A percentile compares a stretch with the other conserved stretches of the same genome.
phyloP scores from a whole-genome alignment of 2,329 filamentous ascomycete genomes.

The Ascochyta koolunga region DNA sequence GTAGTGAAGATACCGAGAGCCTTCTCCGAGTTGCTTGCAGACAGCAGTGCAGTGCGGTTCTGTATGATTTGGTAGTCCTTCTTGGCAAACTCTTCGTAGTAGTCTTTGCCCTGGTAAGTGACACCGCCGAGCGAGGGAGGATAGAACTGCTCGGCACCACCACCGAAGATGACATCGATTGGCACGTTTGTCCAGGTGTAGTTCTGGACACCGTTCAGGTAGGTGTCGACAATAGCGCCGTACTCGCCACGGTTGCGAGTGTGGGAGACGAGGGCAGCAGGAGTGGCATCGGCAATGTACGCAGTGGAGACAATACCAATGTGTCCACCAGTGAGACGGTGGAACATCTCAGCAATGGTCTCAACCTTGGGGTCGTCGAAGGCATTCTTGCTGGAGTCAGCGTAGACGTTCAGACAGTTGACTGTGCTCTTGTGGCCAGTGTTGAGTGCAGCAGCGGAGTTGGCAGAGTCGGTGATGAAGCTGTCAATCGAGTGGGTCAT shows the following conservation, averaged over 20 bases:
- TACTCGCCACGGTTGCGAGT: constrained; percentile 73
- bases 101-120: constrained; percentile 74
- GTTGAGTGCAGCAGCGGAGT: constrained; percentile 82
- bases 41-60: constrained; percentile 74
- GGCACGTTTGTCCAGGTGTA: constrained; percentile 82
- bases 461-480: constrained; percentile 87
- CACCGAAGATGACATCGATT: constrained; percentile 78
- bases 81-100: constrained; percentile 72
- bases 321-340: constrained; percentile 68
- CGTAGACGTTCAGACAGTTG: constrained; percentile 82
- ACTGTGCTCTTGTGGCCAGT: constrained; percentile 83
- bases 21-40: constrained; percentile 63
- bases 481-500: constrained; percentile 86
- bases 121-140: constrained; percentile 58
- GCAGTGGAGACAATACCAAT: constrained; percentile 76
- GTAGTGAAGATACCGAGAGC: constrained; percentile 80
- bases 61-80: constrained; percentile 73
- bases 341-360: constrained; percentile 79
- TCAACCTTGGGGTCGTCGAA: constrained; percentile 89
- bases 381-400: constrained; percentile 72
- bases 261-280: constrained; percentile 67
- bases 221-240: constrained; percentile 75
- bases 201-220: constrained; percentile 76
- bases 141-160: constrained; percentile 81
- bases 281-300: constrained; percentile 80